phyloP scores from a whole-genome alignment of 148 eudicot species.

The Drosera capensis region DNA sequence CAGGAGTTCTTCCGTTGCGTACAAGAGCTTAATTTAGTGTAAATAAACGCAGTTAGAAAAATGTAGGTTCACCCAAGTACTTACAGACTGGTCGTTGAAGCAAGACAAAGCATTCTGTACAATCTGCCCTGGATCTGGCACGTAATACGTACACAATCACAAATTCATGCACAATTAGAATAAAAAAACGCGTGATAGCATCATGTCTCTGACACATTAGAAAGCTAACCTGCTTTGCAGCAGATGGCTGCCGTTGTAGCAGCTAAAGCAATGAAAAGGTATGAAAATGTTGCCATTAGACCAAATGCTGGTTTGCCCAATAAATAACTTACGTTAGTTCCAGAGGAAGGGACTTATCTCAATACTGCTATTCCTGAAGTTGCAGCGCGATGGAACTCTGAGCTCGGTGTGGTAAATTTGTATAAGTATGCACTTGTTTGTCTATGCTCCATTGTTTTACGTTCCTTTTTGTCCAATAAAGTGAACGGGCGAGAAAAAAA shows the following conservation, averaged over 20 bases:
- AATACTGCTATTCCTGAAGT: not conserved
- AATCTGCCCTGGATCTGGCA: conserved; percentile 18
- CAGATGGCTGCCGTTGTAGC: conserved; percentile 7
- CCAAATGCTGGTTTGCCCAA: not conserved
- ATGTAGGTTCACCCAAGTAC: conserved; percentile 4
- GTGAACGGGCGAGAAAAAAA: conserved; percentile 19
- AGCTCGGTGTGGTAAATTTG: too few species aligned
- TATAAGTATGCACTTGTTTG: too few species aligned
- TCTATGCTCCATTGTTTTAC: not conserved
- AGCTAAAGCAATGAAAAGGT: conserved; percentile 9
- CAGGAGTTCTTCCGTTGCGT: not conserved
- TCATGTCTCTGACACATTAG: not conserved
- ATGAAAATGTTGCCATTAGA: conserved; percentile 11
- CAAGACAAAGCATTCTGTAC: conserved; percentile 21
- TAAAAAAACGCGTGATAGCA: not conserved
- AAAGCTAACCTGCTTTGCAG: conserved; percentile 14
- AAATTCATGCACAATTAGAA: conserved; percentile 9
- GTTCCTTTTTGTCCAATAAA: conserved; percentile 5
- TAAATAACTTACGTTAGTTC: not conserved
- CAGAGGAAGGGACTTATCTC: not conserved
- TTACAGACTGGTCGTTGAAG: conserved; percentile 28
- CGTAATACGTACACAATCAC: conserved; percentile 12
- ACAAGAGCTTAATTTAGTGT: too few species aligned
- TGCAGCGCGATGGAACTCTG: too few species aligned
- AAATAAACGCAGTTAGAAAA: too few species aligned